Evolutionary conservation across 352 stramenopile genomes (phyloP).

Genomic region (Peronospora farinosa): DNA sequence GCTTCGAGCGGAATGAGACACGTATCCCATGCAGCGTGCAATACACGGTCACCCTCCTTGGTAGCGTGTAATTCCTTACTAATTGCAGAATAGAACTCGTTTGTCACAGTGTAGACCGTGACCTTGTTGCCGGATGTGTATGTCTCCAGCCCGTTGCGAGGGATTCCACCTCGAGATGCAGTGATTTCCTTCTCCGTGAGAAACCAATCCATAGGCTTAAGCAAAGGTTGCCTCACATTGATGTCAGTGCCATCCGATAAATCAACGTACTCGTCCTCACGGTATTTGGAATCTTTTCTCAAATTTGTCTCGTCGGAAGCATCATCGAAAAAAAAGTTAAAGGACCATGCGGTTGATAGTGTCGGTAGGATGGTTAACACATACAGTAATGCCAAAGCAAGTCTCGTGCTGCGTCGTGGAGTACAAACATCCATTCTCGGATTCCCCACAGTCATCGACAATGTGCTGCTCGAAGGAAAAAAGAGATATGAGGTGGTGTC

Average conservation of each 20-base stretch:
- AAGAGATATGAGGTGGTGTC: no score
- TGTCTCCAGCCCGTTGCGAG: slow-evolving; percentile 23
- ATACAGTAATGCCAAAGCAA: no score
- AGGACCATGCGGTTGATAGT: no score
- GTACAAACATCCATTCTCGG: no score
- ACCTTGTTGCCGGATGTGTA: slow-evolving; percentile 33
- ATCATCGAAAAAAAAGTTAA: no score
- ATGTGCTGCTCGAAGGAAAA: no score
- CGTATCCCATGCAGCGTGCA: slow-evolving; percentile 29
- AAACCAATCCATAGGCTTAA: background rate
- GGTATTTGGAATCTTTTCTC: background rate
- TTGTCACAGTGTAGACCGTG: slow-evolving; percentile 25
- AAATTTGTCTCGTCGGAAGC: no score
- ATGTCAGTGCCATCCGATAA: background rate
- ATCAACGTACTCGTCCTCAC: background rate
- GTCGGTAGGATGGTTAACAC: no score
- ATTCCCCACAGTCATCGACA: no score
- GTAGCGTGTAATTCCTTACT: background rate
- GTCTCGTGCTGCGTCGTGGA: no score
- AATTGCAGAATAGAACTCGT: slow-evolving; percentile 29
- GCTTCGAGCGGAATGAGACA: slow-evolving; percentile 34
- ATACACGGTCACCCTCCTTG: slow-evolving; percentile 18
- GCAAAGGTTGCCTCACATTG: background rate
- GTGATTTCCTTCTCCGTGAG: slow-evolving; percentile 4
- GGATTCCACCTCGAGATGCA: background rate